Base-by-base conservation (phyloP, 768 basidiomycete genomes). In the Naganishia vaughanmartiniae region DNA sequence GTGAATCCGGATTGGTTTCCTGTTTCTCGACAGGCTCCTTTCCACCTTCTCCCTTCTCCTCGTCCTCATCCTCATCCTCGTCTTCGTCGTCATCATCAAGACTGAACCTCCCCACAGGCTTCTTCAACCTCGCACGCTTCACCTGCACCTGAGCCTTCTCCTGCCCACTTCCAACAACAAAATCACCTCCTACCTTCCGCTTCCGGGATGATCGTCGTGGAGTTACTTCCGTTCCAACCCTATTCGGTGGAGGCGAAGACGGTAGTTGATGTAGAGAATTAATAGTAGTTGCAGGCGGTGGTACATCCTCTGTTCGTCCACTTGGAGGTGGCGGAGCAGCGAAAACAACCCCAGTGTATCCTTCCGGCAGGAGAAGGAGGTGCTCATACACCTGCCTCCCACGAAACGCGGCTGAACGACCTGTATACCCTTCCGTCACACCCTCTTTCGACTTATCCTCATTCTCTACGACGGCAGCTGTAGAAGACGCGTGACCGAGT, bases 101-200 rank as follows among this genome's bases (percentile, higher is more conserved):
- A 42, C 60, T 63, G 30, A 63, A 63, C 60, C 60, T 42, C 60
- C 17, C 24, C 60, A 63, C 57, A 15, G 30, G 48, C 14, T 51
- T 21, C 48, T 51, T 51, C 48, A 21, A 15, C n/a, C n/a, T 21
- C n/a, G 48, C 21, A 21, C 48, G 19, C 48, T 21, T 51, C 48
- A 4, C n/a, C 31, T 2, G 30, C 34, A 34, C 57, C 21, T 3
- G 17, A 34, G 33, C 57, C 57, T 15, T n/a, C 55, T 33, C 1
- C 55, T 26, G 33, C 55, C 28, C 33, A 26, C 55, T 28, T 30
- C 19, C 19, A 21, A 28, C 34, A 34, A 31, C 57, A 9, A 14
- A 21, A 2, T 33, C 57, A 39, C 53, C 10, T 24, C 9, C 53
- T 5, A 54, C 57, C 26, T 58, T 58, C 21, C 57, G 57, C 26